Conservation (phyloP, 2,329 filamentous ascomycete species). For the Ceratocystis eucalypticola region DNA sequence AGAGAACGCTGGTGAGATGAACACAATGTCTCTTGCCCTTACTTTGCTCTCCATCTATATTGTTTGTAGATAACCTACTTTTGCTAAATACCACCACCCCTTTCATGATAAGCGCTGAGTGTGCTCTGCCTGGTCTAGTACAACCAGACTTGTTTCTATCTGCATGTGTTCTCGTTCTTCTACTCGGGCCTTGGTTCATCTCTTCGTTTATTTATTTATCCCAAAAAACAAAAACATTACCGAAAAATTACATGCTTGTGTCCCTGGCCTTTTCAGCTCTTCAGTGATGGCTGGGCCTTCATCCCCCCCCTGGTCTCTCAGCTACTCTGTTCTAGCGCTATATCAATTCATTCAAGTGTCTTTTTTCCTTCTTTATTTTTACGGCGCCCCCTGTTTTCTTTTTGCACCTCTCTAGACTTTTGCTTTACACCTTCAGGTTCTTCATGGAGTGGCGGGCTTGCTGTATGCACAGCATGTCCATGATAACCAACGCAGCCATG, state of each 20-base stretch:
- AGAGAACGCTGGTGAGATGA: background rate
- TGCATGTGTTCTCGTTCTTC: background rate
- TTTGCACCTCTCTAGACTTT: slow-evolving; percentile 5
- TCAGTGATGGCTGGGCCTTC: too few relatives aligned
- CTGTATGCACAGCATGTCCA: slow-evolving; percentile 78
- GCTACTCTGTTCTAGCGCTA: background rate
- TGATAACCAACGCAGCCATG: slow-evolving; percentile 78
- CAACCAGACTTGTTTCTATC: background rate
- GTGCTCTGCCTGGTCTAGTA: background rate
- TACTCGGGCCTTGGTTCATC: background rate
- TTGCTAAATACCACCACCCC: slow-evolving; percentile 4
- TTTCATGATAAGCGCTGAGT: background rate
- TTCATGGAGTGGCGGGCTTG: slow-evolving; percentile 38
- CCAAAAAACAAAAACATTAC: slow-evolving; percentile 4
- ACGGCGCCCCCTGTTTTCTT: background rate
- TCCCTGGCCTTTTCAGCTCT: background rate
- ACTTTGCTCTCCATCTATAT: background rate
- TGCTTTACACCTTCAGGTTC: slow-evolving; percentile 18
- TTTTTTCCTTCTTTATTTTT: slow-evolving; percentile 6
- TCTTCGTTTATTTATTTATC: slow-evolving; percentile 7
- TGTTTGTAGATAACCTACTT: slow-evolving; percentile 3
- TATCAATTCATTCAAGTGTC: background rate
- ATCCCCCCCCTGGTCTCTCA: background rate
- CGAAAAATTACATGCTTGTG: slow-evolving; percentile 1
- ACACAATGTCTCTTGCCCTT: background rate